Evolutionary conservation across 2,329 filamentous ascomycete genomes (phyloP), one percentile per base, ranked within the genome.

Genomic region (Penicillium frequentans): DNA sequence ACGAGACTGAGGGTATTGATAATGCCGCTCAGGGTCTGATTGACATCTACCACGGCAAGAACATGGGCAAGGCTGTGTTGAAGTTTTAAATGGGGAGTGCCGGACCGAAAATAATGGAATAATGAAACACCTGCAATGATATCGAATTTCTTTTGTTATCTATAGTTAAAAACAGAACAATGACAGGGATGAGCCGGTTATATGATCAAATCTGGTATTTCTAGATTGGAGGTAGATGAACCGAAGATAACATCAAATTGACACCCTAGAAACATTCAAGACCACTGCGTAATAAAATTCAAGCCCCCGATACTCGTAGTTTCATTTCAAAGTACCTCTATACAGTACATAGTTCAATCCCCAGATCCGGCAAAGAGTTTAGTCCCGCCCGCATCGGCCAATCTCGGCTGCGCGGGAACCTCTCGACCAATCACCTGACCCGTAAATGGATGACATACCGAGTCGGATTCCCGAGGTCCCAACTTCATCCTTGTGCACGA

Each of bases 21-120:
- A 86, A 90, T 59, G 88, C 87, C 1, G 79, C 85, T 6, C 84
- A 92, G 55, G 91, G 88, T 0, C 81, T 96, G 58, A 75, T 93
- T 13, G 89, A 86, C 13, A 86, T 96, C 79, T 81, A 95, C 54
- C 73, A 84, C 68, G 91, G 91, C 48, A 83, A 89, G 75, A 96
- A 96, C 79, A 90, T 92, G 75, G 91, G 91, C 65, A 96, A 96
- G 84, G 89, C 90, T 16, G 84, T 95, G 23, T 69, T 95, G 67
- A 89, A 90, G 80, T 84, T 88, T 37, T 65, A 86, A 50, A 71
- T 73, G 27, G 24, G 35, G 3, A 3, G 5, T 5, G 6, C 14
- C 72, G 73, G 24, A 23, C 23, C 37, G 14, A 2, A 47, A 26
- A 31, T 42, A 47, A 43, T 56, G 33, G 55, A 46, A 61, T 63